Evolutionary conservation across 1,284 basidiomycete species (phyloP).

Genomic region (Tylopilus orsonianus): DNA sequence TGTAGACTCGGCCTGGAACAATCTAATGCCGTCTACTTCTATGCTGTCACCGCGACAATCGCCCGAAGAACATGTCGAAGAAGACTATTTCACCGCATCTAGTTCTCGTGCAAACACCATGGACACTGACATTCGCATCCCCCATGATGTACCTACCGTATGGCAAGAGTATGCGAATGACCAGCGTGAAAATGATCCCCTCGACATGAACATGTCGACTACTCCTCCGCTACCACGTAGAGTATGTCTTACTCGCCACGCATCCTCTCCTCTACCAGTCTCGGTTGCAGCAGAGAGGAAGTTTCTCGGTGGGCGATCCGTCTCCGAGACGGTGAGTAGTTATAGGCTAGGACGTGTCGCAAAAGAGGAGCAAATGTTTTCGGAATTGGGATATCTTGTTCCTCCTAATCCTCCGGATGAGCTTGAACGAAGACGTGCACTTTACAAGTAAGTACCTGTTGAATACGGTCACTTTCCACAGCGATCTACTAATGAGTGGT

Average conservation of each 20-base stretch:
- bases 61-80: conserved; percentile 27
- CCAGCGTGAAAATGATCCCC: conserved; percentile 29
- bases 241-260: conserved; percentile 57
- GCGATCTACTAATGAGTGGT: conserved; percentile 10
- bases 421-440: conserved; percentile 71
- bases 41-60: conserved; percentile 26
- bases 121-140: conserved; percentile 17
- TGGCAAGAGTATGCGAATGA: conserved; percentile 30
- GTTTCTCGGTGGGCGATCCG: conserved; percentile 39
- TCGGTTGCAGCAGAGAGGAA: conserved; percentile 41
- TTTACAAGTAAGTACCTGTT: conserved; percentile 63
- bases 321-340: conserved; percentile 35
- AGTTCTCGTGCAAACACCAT: conserved; percentile 28
- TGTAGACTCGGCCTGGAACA: conserved; percentile 13
- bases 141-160: conserved; percentile 20
- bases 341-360: conserved; percentile 46
- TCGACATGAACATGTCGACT: conserved; percentile 21
- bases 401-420: conserved; percentile 84
- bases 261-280: conserved; percentile 56
- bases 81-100: conserved; percentile 35
- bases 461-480: neutral
- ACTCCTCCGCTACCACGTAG: conserved; percentile 51
- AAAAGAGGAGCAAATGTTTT: conserved; percentile 63
- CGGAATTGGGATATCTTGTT: conserved; percentile 68
- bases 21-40: conserved; percentile 14